Base-by-base conservation (phyloP, 2,329 filamentous ascomycete species). In the Fusarium caatingaense region DNA sequence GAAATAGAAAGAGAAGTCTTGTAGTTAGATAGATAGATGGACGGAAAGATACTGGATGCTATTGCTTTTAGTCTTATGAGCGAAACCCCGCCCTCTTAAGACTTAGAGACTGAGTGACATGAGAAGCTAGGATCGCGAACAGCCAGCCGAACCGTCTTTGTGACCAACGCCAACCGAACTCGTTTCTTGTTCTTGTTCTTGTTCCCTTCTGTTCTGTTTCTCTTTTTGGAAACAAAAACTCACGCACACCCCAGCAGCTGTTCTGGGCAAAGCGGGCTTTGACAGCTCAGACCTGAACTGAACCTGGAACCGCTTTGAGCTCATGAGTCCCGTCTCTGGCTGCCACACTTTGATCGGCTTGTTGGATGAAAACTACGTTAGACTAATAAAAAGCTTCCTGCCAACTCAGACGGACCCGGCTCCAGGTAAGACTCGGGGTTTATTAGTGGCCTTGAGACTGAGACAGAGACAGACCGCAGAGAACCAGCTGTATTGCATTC, bases 251-350 rank as follows among this genome's bases (percentile, higher is more conserved):
- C 49, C 49, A 46, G 45, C 27, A 58, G 54, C 70, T 76, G 73
- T 64, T 74, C 72, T 75, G 54, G 73, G 71, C 41, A 75, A 73
- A 66, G 72, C 60, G 62, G 65, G 53, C 59, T 68, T 66, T 74
- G 57, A 62, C 56, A 46, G 56, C 60, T 62, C 32, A 30, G 48
- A 28, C 48, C 41, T 56, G 28, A 62, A 53, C 18, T 56, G 28
- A 62, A 53, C 18, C 20, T 53, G 49, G 62, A 74, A 67, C 55
- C 47, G 57, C 57, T 57, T 59, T 48, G 46, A 54, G 64, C 47
- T 46, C 23, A 25, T 27, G 9, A 27, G 20, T 37, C 34, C n/a
- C 10, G 21, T n/a, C 23, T 51, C 21, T 37, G 12, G 49, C 34
- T 53, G 49, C 23, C 49, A 41, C 49, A 53, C 49, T 53, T 25